Percentiles rank a stretch among this genome's conserved stretches.
Conservation (phyloP, 2,329 filamentous ascomycete genomes). For the Coniosporium tulheliwenetii region DNA sequence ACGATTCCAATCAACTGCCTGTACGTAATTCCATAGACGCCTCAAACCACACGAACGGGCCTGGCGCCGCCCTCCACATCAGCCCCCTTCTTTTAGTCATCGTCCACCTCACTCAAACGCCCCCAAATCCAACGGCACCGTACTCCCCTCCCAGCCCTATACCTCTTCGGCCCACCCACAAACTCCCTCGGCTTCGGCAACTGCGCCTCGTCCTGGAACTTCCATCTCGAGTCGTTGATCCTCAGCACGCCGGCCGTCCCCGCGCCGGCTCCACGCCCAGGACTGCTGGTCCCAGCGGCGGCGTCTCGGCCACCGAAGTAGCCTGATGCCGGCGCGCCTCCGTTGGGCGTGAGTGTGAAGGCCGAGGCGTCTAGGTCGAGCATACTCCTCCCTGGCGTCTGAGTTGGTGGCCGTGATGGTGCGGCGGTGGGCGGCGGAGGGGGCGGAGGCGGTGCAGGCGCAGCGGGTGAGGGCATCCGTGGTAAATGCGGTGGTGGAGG, state of each 20-base stretch:
- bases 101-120: conserved; percentile 27
- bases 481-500: conserved; percentile 20
- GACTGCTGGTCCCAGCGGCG: not conserved
- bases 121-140: conserved; percentile 75
- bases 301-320: not conserved
- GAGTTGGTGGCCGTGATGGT: conserved; percentile 11
- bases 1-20: no score
- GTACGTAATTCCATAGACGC: no score
- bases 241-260: conserved; percentile 19
- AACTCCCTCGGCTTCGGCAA: conserved; percentile 80
- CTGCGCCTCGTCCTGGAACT: conserved; percentile 67
- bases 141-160: conserved; percentile 82
- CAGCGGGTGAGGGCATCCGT: conserved; percentile 19
- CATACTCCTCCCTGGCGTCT: conserved; percentile 41
- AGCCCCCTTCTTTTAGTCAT: not conserved
- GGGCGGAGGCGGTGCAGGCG: conserved; percentile 23
- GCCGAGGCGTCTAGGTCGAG: conserved; percentile 48
- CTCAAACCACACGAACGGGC: no score
- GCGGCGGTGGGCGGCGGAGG: conserved; percentile 16
- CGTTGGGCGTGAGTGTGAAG: conserved; percentile 57
- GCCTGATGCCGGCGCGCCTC: conserved; percentile 22
- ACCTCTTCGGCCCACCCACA: conserved; percentile 56
- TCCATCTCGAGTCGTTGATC: conserved; percentile 70
- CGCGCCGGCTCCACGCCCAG: not conserved
- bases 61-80: not conserved